Conservation (phyloP, 208 protist species). For the Leishmania amazonensis region DNA sequence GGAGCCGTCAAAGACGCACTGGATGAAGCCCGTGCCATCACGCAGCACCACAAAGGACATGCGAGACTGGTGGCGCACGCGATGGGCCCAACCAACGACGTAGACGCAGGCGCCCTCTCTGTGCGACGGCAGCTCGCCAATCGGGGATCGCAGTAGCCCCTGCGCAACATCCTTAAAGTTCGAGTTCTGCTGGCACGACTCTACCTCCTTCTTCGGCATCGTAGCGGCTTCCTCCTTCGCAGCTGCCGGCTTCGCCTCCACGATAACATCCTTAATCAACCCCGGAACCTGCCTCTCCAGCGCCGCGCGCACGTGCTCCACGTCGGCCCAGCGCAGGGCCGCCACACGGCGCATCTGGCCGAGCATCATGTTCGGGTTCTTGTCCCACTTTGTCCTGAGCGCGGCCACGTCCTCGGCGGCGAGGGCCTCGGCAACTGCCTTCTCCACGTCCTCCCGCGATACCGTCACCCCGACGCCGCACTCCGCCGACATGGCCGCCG, state of each 20-base stretch:
- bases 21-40: constrained; percentile 96
- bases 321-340: constrained; percentile 80
- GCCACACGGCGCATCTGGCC: constrained; percentile 78
- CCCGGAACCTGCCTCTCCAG: constrained; percentile 69
- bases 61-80: constrained; percentile 93
- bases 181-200: constrained; percentile 56
- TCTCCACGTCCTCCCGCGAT: constrained; percentile 43
- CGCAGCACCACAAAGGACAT: constrained; percentile 97
- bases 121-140: constrained; percentile 54
- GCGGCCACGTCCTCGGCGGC: constrained; percentile 43
- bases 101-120: constrained; percentile 72
- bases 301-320: constrained; percentile 59
- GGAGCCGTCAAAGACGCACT: constrained; percentile 93
- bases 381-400: constrained; percentile 76
- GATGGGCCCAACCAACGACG: constrained; percentile 96
- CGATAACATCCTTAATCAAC: constrained; percentile 59
- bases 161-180: constrained; percentile 55
- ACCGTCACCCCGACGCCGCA: constrained; percentile 84
- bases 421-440: constrained; percentile 62
- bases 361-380: constrained; percentile 85
- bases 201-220: constrained; percentile 40
- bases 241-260: constrained; percentile 13
- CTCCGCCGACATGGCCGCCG: constrained; percentile 52
- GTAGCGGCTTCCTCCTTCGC: constrained; percentile 10
- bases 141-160: constrained; percentile 40